Evolutionary conservation across 495 filamentous ascomycete genomes (phyloP).

Genomic region (Bacidia rubella): DNA sequence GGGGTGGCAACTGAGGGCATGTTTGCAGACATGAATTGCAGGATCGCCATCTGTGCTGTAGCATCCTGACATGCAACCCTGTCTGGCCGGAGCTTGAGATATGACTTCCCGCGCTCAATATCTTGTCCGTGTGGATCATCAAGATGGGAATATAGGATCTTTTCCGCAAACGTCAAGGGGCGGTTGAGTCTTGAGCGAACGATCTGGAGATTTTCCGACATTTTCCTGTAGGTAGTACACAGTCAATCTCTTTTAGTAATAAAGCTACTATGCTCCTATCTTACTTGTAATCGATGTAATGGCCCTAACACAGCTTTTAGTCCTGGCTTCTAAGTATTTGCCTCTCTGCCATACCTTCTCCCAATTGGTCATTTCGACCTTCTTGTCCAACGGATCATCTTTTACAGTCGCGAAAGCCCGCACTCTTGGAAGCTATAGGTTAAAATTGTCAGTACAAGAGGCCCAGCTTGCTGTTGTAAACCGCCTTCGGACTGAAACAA

Average conservation of each 20-base stretch:
- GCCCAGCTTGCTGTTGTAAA: background rate
- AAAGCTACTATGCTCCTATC: background rate
- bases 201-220: conserved; percentile 90
- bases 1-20: conserved; percentile 91
- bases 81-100: conserved; percentile 91
- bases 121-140: conserved; percentile 95
- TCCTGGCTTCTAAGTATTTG: conserved; percentile 1
- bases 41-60: conserved; percentile 98
- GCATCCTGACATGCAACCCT: conserved; percentile 99
- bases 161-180: conserved; percentile 91
- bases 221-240: conserved; percentile 55
- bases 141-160: conserved; percentile 96
- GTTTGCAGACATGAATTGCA: conserved; percentile 98
- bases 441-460: background rate
- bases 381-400: conserved; percentile 52
- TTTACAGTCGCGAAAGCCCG: conserved; percentile 49
- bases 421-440: conserved; percentile 31
- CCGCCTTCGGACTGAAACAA: background rate
- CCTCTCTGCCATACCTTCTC: conserved; percentile 42
- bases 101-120: conserved; percentile 87
- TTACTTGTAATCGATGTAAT: conserved; percentile 70
- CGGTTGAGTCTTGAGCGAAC: conserved; percentile 80
- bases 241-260: conserved; percentile 23
- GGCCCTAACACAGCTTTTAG: conserved; percentile 31
- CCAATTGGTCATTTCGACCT: conserved; percentile 71